Conservation (phyloP, 768 basidiomycete genomes). For the Leccinum uliginosum region DNA sequence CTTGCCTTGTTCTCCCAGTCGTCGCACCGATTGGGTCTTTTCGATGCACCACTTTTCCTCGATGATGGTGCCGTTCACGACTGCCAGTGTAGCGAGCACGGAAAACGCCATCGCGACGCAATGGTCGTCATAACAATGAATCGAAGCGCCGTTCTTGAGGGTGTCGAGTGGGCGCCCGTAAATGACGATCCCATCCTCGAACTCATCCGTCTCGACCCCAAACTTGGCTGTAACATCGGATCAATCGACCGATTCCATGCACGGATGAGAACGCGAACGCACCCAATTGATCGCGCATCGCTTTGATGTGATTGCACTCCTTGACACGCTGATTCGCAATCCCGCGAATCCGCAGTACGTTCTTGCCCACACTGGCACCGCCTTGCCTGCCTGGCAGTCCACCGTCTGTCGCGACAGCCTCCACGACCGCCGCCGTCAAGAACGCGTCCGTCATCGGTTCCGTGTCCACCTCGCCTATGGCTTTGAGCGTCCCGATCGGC, state of each 20-base stretch:
- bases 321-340: slow-evolving; percentile 99
- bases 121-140: slow-evolving; percentile 98
- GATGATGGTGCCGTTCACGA: slow-evolving; percentile 67
- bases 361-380: no score
- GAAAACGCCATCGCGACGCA: slow-evolving; percentile 99
- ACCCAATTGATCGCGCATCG: slow-evolving; percentile 97
- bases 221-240: slow-evolving; percentile 70
- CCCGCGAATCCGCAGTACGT: slow-evolving; percentile 76
- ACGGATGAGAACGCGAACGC: slow-evolving; percentile 17
- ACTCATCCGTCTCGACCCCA: slow-evolving; percentile 86
- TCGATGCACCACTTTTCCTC: slow-evolving; percentile 98
- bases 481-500: slow-evolving; percentile 74
- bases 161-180: slow-evolving; percentile 66
- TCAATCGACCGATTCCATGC: not conserved
- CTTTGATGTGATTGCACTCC: slow-evolving; percentile 94
- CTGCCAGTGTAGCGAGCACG: slow-evolving; percentile 74
- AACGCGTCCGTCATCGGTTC: slow-evolving; percentile 99
- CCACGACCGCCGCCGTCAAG: slow-evolving; percentile 89
- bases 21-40: slow-evolving; percentile 99
- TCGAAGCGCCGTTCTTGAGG: slow-evolving; percentile 63
- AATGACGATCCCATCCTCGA: slow-evolving; percentile 90
- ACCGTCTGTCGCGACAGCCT: slow-evolving; percentile 71
- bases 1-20: slow-evolving; percentile 90
- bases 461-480: slow-evolving; percentile 75
- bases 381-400: slow-evolving; percentile 41